phyloP scores from a whole-genome alignment of 1,284 basidiomycete genomes.

The Rhodotorula sp. region DNA sequence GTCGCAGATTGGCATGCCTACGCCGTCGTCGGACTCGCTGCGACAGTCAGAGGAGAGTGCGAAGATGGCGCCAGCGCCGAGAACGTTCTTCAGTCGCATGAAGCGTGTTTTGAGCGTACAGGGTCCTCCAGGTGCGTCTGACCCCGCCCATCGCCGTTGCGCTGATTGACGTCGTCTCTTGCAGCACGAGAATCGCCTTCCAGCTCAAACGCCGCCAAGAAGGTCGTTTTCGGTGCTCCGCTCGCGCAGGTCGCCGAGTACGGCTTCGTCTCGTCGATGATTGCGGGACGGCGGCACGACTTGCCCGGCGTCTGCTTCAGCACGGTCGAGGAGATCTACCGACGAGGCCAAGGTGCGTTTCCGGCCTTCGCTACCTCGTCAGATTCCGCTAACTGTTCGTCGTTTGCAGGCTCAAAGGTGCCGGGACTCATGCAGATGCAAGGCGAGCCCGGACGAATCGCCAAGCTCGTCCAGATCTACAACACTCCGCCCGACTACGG shows the following conservation, averaged over 20 bases:
- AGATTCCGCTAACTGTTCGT: not conserved
- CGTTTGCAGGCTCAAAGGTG: conserved; percentile 44
- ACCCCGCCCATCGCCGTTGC: not conserved
- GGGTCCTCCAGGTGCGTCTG: not conserved
- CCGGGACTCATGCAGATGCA: conserved; percentile 47
- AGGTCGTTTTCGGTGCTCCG: conserved; percentile 43
- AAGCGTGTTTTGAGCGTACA: conserved; percentile 27
- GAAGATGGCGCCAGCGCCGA: not conserved
- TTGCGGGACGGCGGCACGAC: conserved; percentile 48
- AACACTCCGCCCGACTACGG: conserved; percentile 49
- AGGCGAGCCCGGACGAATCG: conserved; percentile 46
- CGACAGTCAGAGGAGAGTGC: not conserved
- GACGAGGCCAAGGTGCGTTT: conserved; percentile 44
- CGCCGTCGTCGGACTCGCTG: not conserved
- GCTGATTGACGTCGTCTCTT: too few relatives aligned
- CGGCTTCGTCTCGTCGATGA: conserved; percentile 47
- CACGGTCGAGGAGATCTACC: conserved; percentile 50
- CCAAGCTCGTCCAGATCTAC: conserved; percentile 46
- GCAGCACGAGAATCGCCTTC: conserved; percentile 12
- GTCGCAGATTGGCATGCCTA: conserved; percentile 19
- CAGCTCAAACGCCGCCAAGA: conserved; percentile 8
- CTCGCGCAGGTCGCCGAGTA: conserved; percentile 43
- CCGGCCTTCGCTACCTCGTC: too few relatives aligned
- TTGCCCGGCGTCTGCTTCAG: conserved; percentile 48
- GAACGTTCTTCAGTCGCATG: conserved; percentile 30